Conservation (phyloP, 768 basidiomycete genomes). For the Porphyrellus cyaneotinctus region DNA sequence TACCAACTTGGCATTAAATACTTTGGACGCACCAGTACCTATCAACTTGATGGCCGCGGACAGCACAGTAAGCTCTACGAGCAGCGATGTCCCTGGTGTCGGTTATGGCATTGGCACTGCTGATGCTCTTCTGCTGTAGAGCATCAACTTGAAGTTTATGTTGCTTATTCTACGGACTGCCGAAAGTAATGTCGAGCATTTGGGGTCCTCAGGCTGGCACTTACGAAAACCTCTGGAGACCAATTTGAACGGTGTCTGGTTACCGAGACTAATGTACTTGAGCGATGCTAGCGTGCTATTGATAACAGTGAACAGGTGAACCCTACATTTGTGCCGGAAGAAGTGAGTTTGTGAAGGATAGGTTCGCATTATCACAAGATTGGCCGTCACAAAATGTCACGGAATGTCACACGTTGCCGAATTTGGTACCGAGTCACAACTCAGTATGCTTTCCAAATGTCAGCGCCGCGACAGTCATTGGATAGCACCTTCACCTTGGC, state of each 20-base stretch:
- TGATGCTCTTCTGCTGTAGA: constrained; percentile 15
- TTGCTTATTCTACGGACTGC: constrained; percentile 3
- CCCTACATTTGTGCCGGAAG: neutral
- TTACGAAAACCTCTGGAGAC: too few species aligned
- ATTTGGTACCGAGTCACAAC: too few species aligned
- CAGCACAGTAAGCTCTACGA: too few species aligned
- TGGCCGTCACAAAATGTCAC: too few species aligned
- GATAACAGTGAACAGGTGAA: neutral
- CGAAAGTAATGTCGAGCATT: too few species aligned
- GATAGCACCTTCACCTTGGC: too few species aligned
- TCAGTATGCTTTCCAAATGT: too few species aligned
- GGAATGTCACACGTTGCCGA: too few species aligned
- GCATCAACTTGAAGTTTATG: neutral
- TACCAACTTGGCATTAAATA: constrained; percentile 33
- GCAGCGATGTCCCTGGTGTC: neutral
- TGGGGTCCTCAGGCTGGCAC: too few species aligned
- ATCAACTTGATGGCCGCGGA: constrained; percentile 33
- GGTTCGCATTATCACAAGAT: too few species aligned
- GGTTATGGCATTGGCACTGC: constrained; percentile 8
- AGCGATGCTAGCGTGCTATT: neutral
- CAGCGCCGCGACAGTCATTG: too few species aligned
- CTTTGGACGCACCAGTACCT: constrained; percentile 29
- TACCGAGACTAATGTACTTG: constrained; percentile 6
- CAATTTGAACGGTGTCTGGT: too few species aligned
- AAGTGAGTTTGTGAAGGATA: neutral